Evolutionary conservation across 225 moss, liverwort and hornwort species (phyloP), one percentile per base, ranked within the genome.

Genomic region (Sphagnum tenellum): DNA sequence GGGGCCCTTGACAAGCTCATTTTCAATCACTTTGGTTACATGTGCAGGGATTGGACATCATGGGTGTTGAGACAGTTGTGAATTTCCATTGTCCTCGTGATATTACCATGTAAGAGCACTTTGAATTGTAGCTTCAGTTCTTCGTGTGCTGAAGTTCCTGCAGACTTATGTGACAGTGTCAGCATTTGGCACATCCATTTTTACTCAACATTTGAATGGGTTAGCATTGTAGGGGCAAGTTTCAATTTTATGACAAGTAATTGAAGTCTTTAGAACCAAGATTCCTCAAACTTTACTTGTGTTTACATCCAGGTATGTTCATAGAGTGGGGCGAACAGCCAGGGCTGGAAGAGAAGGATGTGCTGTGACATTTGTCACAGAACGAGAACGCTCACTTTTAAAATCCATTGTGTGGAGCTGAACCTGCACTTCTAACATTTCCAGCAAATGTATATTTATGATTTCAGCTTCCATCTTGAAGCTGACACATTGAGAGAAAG

Each of bases 321-420:
- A 98, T 68, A 81, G 96, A 80, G 96, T 98, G 68, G 96, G 96
- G 72, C 83, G 93, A 63, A 98, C 96, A 67, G 93, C 96, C 44
- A 90, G 96, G 75, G 96, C 96, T 65, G 96, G 96, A 68, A 76
- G 86, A 61, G 81, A 89, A 75, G 96, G 96, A 68, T 90, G 96
- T 73, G 90, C 93, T 50, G 76, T 98, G 12, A 93, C 96, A 4
- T 87, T 98, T 71, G 90, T 90, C 44, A 82, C 78, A 54, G 93
- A 98, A 74, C 74, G 83, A 66, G 90, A 98, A 64, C 93, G 96
- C 11, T 74, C 81, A 3, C 78, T 98, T 52, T 74, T 98, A 3
- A 98, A 89, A 81, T 88, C 88, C 47, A 87, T 98, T 65, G 92
- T 92, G 29, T 29, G 29, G 29, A 29, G 29, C 29, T 29, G 29